These are phyloP conservation scores for Taphrina wiesneri DNA, from an alignment of 1,139 yeast species.

Conservation along the genomic window DNA sequence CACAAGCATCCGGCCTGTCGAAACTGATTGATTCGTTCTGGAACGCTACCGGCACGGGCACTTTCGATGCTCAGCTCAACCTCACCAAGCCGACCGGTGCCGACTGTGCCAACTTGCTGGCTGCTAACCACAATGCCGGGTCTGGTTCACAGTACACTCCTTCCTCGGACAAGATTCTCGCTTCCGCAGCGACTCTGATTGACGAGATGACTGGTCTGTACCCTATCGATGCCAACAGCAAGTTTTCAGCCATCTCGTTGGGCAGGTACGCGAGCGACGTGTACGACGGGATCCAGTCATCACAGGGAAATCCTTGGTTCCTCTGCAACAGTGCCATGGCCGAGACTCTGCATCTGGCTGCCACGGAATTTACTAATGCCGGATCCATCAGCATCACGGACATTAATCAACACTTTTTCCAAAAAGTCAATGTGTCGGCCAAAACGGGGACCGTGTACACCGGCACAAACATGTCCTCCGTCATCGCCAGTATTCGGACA, in stretches of 20 bases:
- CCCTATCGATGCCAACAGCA: slow-evolving; percentile 63
- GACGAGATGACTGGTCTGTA: slow-evolving; percentile 70
- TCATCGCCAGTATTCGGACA: slow-evolving; percentile 36
- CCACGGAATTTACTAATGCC: slow-evolving; percentile 14
- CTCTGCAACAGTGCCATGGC: slow-evolving; percentile 80
- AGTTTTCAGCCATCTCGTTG: slow-evolving; percentile 62
- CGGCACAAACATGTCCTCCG: slow-evolving; percentile 8
- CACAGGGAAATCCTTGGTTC: slow-evolving; percentile 94
- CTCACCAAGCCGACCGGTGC: slow-evolving; percentile 60
- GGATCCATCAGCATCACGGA: slow-evolving; percentile 3
- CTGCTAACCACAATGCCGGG: slow-evolving; percentile 49
- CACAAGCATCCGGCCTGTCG: slow-evolving; percentile 49
- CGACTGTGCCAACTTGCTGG: slow-evolving; percentile 77
- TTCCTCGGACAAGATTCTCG: slow-evolving; percentile 43
- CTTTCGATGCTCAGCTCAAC: slow-evolving; percentile 43
- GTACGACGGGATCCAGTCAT: slow-evolving; percentile 64
- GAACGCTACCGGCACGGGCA: slow-evolving; percentile 60
- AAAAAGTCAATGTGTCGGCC: not conserved
- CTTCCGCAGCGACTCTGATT: slow-evolving; percentile 50
- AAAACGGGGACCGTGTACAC: not conserved
- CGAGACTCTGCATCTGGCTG: slow-evolving; percentile 51
- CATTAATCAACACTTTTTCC: slow-evolving; percentile 24
- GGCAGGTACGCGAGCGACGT: slow-evolving; percentile 95
- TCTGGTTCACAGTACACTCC: slow-evolving; percentile 42
- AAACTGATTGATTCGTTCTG: slow-evolving; percentile 45